phyloP scores from a whole-genome alignment of 805 yeast genomes.

The Wickerhamomyces alni region DNA sequence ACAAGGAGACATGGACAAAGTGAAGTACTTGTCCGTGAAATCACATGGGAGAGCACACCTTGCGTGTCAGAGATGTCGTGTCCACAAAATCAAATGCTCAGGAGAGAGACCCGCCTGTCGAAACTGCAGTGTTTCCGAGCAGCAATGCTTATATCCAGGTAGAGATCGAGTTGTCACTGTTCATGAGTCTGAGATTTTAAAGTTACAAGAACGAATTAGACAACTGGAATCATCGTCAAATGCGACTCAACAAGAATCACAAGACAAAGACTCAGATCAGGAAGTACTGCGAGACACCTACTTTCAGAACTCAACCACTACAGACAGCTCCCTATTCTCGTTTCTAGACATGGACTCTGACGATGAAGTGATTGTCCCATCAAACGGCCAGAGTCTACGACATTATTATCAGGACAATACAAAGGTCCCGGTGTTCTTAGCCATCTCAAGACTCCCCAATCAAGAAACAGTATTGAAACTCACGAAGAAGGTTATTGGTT shows the following conservation, averaged over 20 bases:
- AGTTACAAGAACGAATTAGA: conserved; percentile 10
- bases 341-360: conserved; percentile 20
- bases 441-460: conserved; percentile 10
- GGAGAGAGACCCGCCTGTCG: conserved; percentile 17
- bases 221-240: conserved; percentile 7
- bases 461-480: conserved; percentile 11
- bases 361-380: conserved; percentile 10
- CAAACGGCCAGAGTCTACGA: conserved; percentile 7
- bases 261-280: conserved; percentile 1
- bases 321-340: conserved; percentile 20
- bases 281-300: conserved; percentile 15
- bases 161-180: conserved; percentile 18
- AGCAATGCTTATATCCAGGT: conserved; percentile 14
- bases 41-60: conserved; percentile 14
- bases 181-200: conserved; percentile 17
- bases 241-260: too few relatives aligned
- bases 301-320: conserved; percentile 17
- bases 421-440: conserved; percentile 1
- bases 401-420: conserved; percentile 13
- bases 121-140: conserved; percentile 12
- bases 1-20: neutral
- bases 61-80: conserved; percentile 18
- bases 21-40: conserved; percentile 15
- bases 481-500: conserved; percentile 15
- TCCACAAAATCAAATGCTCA: conserved; percentile 21